These are phyloP conservation scores for Neurospora sp. DNA, from an alignment of 495 filamentous ascomycete genomes.

Conservation along the genomic window DNA sequence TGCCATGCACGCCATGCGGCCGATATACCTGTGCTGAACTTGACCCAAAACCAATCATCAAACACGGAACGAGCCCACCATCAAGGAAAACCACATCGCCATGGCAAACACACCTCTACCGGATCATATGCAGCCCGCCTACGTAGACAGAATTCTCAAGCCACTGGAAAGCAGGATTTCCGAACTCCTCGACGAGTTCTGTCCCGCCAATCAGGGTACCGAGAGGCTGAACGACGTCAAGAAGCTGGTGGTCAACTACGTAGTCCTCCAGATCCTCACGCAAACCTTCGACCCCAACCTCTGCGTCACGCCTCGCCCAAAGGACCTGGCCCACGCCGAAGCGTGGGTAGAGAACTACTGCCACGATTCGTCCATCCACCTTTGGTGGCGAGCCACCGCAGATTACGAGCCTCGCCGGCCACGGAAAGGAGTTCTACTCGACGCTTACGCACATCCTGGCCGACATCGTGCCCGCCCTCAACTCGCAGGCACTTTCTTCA, in stretches of 20 bases:
- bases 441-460: conserved; percentile 37
- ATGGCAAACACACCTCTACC: background rate
- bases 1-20: background rate
- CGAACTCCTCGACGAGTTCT: background rate
- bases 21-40: background rate
- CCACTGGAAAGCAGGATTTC: background rate
- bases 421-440: background rate
- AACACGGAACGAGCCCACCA: background rate
- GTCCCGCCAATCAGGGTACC: background rate
- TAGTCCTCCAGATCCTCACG: background rate
- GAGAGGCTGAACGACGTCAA: background rate
- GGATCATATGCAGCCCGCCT: background rate
- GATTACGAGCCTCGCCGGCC: background rate
- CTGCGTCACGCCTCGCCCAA: background rate
- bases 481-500: conserved; percentile 47
- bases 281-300: background rate
- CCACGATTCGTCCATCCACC: background rate
- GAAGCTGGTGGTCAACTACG: background rate
- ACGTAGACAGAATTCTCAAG: background rate
- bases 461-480: conserved; percentile 58
- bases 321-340: background rate
- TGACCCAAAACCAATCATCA: background rate
- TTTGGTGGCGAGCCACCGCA: background rate
- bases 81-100: background rate
- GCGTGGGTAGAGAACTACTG: background rate